Evolutionary conservation across 176 grass and related monocot species (phyloP).

Genomic region (maize (Zea mays)): Zm-B73-REFERENCE-NAM-5.0 NC_050101.1:148943001-148943500

Average conservation of each 20-base stretch:
- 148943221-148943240: not conserved
- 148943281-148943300: not conserved
- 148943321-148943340: not conserved
- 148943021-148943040: not conserved
- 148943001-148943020: too few species aligned
- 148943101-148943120: not conserved
- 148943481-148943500: not conserved
- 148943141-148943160: not conserved
- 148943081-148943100: not conserved
- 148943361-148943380: not conserved
- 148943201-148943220: not conserved
- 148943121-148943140: not conserved
- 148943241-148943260: not conserved
- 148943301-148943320: not conserved
- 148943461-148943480: not conserved
- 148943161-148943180: not conserved
- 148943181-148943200: not conserved
- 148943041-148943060: not conserved
- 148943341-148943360: not conserved
- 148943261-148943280: not conserved
- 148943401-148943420: not conserved
- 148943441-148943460: not conserved
- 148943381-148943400: not conserved
- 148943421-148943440: slow-evolving; percentile 5
- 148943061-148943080: not conserved